Conservation (phyloP, 75 land plant genomes). For the Adiantum capillusveneris region DNA sequence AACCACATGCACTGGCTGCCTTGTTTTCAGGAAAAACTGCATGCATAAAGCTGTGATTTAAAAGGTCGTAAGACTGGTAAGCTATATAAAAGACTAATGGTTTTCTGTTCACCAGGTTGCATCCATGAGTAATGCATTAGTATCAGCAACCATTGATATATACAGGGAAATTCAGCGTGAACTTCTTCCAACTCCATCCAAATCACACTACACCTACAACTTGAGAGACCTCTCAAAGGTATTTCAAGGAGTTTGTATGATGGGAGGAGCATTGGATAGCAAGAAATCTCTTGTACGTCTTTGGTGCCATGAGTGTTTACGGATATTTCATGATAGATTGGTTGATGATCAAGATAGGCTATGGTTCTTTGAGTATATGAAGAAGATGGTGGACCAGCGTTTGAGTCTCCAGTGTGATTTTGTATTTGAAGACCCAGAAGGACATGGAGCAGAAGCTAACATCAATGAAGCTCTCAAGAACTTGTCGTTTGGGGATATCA, state of each 20-base stretch:
- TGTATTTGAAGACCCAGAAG: slow-evolving; percentile 14
- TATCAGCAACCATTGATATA: slow-evolving; percentile 27
- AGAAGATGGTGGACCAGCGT: slow-evolving; percentile 10
- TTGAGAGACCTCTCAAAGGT: slow-evolving; percentile 36
- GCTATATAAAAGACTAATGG: no score
- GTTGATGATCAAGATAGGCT: slow-evolving; percentile 25
- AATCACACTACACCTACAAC: slow-evolving; percentile 31
- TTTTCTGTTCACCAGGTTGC: slow-evolving; percentile 11
- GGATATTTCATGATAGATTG: slow-evolving; percentile 34
- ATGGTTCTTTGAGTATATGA: slow-evolving; percentile 24
- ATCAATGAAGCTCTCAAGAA: slow-evolving; percentile 17
- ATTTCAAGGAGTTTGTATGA: slow-evolving; percentile 38
- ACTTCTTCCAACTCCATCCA: slow-evolving; percentile 35
- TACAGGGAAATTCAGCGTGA: slow-evolving; percentile 29
- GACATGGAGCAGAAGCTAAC: background rate
- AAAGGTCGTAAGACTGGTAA: no score
- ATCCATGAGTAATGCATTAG: slow-evolving; percentile 5
- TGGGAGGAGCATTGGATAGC: slow-evolving; percentile 21
- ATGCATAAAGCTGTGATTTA: no score
- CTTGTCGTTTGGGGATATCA: slow-evolving; percentile 29
- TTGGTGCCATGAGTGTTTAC: slow-evolving; percentile 37
- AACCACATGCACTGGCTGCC: no score
- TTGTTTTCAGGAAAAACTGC: no score
- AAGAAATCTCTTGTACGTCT: slow-evolving; percentile 22
- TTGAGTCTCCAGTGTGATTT: slow-evolving; percentile 20